These are phyloP conservation scores for Stagonosporopsis rhizophila DNA, from an alignment of 2,329 filamentous ascomycete genomes.

Conservation along the genomic window DNA sequence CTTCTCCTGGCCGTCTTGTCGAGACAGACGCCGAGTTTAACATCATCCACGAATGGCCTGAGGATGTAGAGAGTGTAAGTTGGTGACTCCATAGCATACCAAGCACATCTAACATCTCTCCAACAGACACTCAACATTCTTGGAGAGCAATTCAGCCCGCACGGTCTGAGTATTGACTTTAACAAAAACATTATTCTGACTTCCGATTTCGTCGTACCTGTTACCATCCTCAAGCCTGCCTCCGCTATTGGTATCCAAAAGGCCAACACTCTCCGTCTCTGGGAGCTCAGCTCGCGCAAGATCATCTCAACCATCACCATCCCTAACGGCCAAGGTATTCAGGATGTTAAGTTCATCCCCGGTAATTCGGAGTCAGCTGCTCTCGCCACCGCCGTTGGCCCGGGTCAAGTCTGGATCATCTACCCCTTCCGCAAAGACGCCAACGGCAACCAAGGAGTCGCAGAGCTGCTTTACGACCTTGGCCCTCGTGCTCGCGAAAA, in stretches of 20 bases:
- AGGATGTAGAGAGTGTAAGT: conserved; percentile 57
- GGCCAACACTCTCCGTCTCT: conserved; percentile 66
- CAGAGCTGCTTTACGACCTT: conserved; percentile 66
- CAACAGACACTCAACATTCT: conserved; percentile 61
- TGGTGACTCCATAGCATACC: accelerated
- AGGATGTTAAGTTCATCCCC: conserved; percentile 71
- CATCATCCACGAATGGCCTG: conserved; percentile 69
- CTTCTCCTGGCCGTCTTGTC: conserved; percentile 65
- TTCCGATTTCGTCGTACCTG: conserved; percentile 68
- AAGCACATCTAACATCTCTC: no score
- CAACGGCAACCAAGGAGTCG: conserved; percentile 64
- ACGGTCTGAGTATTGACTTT: conserved; percentile 66
- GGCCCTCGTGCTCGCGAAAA: conserved; percentile 63
- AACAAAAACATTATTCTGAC: conserved; percentile 65
- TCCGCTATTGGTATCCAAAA: conserved; percentile 58
- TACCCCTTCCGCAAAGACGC: conserved; percentile 65
- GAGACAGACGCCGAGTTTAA: conserved; percentile 67
- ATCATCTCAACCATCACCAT: conserved; percentile 69
- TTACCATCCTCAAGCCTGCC: conserved; percentile 66
- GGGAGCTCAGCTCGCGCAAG: conserved; percentile 60
- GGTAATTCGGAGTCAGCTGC: conserved; percentile 65
- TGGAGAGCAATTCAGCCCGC: conserved; percentile 67
- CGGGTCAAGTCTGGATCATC: conserved; percentile 70
- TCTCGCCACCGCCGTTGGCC: conserved; percentile 65
- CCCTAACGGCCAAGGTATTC: conserved; percentile 65